Conservation (phyloP, 2,329 filamentous ascomycete genomes). For the Thermochaetoides dissita region DNA sequence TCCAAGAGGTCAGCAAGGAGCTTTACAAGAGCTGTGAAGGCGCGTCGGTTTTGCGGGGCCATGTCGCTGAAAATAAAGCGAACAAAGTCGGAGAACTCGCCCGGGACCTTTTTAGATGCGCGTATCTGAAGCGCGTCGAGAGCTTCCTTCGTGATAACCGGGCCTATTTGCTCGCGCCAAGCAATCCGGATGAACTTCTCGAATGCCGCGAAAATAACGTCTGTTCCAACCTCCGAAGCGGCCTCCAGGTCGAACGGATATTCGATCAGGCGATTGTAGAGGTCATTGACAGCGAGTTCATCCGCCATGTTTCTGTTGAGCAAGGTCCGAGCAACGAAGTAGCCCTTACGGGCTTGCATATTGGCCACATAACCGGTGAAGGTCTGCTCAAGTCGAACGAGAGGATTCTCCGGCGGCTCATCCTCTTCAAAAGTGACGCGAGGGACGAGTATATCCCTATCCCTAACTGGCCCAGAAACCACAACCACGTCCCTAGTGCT, state of each 20-base stretch:
- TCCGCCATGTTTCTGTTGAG: constrained; percentile 58
- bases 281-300: constrained; percentile 69
- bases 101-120: constrained; percentile 50
- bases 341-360: constrained; percentile 72
- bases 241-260: constrained; percentile 65
- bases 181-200: constrained; percentile 83
- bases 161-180: constrained; percentile 79
- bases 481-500: constrained; percentile 34
- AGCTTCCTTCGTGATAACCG: constrained; percentile 59
- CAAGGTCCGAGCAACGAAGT: constrained; percentile 66
- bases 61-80: constrained; percentile 50
- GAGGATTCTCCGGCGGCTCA: constrained; percentile 44
- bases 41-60: constrained; percentile 57
- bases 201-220: constrained; percentile 81
- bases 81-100: constrained; percentile 60
- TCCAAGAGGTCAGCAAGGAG: constrained; percentile 77
- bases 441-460: constrained; percentile 25
- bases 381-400: constrained; percentile 68
- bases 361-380: constrained; percentile 72
- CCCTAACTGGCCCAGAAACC: constrained; percentile 40
- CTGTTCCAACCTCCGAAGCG: constrained; percentile 60
- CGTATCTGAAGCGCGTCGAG: constrained; percentile 62
- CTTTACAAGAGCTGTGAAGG: constrained; percentile 72
- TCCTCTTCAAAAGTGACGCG: constrained; percentile 32
- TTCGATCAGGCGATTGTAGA: constrained; percentile 80